These are phyloP conservation scores for Gonapodya sp. DNA, from an alignment of 192 early-diverging fungal genomes.

Conservation along the genomic window DNA sequence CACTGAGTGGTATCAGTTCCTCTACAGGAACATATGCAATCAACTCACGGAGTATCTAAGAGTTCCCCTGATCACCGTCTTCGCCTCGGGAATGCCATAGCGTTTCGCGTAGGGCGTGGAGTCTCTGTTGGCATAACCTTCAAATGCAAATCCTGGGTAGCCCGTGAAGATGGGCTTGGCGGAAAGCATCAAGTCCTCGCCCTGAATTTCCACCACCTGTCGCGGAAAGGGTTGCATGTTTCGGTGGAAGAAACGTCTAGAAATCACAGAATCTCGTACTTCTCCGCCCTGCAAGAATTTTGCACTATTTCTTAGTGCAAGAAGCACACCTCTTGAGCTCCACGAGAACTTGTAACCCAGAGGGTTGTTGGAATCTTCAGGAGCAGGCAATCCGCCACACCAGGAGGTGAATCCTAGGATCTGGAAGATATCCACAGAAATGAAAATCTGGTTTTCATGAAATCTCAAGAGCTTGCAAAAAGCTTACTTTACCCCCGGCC, in stretches of 20 bases:
- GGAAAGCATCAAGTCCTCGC: constrained; percentile 79
- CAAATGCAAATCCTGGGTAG: constrained; percentile 92
- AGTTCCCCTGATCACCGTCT: constrained; percentile 89
- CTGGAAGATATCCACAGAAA: constrained; percentile 17
- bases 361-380: constrained; percentile 93
- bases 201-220: constrained; percentile 63
- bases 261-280: constrained; percentile 27
- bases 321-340: constrained; percentile 94
- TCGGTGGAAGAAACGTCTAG: too few relatives aligned
- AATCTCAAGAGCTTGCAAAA: neutral
- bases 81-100: constrained; percentile 89
- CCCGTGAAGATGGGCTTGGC: constrained; percentile 80
- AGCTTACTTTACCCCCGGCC: constrained; percentile 64
- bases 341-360: constrained; percentile 99
- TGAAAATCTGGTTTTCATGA: neutral
- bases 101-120: constrained; percentile 87
- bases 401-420: constrained; percentile 82
- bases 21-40: neutral
- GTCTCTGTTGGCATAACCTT: constrained; percentile 96
- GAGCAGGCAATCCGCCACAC: constrained; percentile 97
- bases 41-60: constrained; percentile 65
- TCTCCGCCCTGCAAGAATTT: constrained; percentile 85
- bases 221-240: too few relatives aligned
- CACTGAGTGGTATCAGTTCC: neutral
- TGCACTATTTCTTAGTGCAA: constrained; percentile 90